Conservation (phyloP, 2,329 filamentous ascomycete genomes). For the Ophiostoma himal-ulmi region DNA sequence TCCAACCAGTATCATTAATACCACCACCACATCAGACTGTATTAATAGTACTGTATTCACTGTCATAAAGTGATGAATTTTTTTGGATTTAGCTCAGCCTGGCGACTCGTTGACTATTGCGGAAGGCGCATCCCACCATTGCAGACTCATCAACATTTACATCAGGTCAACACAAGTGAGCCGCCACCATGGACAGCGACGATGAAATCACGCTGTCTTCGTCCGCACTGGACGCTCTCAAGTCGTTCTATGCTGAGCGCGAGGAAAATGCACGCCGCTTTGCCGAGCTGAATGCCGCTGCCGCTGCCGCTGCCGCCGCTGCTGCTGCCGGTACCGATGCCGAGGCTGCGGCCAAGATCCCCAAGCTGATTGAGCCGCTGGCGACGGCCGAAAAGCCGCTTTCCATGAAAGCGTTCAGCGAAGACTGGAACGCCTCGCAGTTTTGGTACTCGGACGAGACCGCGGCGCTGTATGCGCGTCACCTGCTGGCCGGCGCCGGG, state of each 20-base stretch:
- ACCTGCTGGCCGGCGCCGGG: slow-evolving; percentile 58
- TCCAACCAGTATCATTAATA: background rate
- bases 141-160: background rate
- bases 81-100: background rate
- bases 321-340: background rate
- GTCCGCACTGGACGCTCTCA: slow-evolving; percentile 60
- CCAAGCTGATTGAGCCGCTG: background rate
- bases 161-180: background rate
- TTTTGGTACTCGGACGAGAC: slow-evolving; percentile 79
- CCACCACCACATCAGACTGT: background rate
- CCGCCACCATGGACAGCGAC: slow-evolving; percentile 33
- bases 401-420: slow-evolving; percentile 65
- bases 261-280: slow-evolving; percentile 62
- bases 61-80: background rate
- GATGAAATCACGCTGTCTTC: slow-evolving; percentile 59
- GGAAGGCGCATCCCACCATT: background rate
- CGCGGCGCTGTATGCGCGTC: slow-evolving; percentile 55
- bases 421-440: slow-evolving; percentile 79
- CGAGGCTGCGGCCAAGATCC: slow-evolving; percentile 38
- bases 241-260: slow-evolving; percentile 68
- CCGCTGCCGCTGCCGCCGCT: slow-evolving; percentile 44
- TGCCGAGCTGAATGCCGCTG: slow-evolving; percentile 57
- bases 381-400: slow-evolving; percentile 30
- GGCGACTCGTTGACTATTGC: background rate
- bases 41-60: slow-evolving; percentile 3